Percentiles rank a stretch among this genome's conserved stretches.
These are phyloP conservation scores for Phlyctochytrium bullatum DNA, from an alignment of 192 early-diverging fungal species.

Conservation along the genomic window DNA sequence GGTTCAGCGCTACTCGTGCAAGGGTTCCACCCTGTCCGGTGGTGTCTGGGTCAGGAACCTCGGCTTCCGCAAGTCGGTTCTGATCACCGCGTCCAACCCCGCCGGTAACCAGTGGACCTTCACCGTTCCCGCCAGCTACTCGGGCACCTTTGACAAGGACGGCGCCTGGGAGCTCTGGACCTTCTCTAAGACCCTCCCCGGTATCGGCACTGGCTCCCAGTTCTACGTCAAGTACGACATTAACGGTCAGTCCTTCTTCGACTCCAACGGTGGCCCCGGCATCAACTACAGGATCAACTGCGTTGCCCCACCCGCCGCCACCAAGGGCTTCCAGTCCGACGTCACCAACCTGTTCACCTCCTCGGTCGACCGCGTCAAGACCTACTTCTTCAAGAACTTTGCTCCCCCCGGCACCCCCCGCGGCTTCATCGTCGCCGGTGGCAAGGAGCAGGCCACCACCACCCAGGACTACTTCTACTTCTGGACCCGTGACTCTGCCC, in stretches of 20 bases:
- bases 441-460: background rate
- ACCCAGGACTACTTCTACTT: background rate
- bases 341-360: background rate
- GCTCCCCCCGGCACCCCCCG: background rate
- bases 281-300: background rate
- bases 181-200: too few relatives aligned
- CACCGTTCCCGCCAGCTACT: conserved; percentile 1
- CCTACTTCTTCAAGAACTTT: background rate
- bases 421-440: background rate
- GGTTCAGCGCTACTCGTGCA: background rate
- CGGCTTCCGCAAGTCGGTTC: conserved; percentile 12
- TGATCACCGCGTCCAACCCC: background rate
- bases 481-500: background rate
- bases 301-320: background rate
- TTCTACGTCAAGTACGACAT: conserved; percentile 4
- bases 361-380: background rate
- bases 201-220: too few relatives aligned
- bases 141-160: too few relatives aligned
- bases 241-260: background rate
- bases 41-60: conserved; percentile 13
- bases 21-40: background rate
- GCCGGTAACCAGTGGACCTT: background rate
- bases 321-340: background rate
- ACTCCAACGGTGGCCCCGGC: background rate
- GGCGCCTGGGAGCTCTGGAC: too few relatives aligned